phyloP scores from a whole-genome alignment of 179 eudicot genomes.

The Silene coronaria region DNA sequence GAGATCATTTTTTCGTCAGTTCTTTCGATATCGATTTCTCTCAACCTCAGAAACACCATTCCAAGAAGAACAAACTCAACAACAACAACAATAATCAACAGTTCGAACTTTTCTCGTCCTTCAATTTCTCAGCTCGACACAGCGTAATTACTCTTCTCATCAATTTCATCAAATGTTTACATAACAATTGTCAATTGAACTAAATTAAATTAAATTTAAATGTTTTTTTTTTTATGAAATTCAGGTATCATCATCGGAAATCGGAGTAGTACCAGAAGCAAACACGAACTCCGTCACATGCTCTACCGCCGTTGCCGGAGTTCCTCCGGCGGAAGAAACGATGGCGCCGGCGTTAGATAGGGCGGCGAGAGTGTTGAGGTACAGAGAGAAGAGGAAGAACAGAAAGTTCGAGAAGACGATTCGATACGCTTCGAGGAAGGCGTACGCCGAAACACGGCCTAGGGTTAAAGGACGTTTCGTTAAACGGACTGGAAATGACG shows the following conservation, averaged over 20 bases:
- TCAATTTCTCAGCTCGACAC: conserved; percentile 23
- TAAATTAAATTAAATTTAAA: neutral
- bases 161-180: neutral
- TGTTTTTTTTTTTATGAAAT: neutral
- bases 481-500: conserved; percentile 28
- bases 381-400: conserved; percentile 48
- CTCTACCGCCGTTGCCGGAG: conserved; percentile 3
- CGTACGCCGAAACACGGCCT: conserved; percentile 41
- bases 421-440: conserved; percentile 42
- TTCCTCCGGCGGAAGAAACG: neutral
- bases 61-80: conserved; percentile 12
- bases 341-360: conserved; percentile 26
- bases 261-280: conserved; percentile 40
- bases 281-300: conserved; percentile 21
- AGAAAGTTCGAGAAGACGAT: conserved; percentile 45
- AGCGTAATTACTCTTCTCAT: conserved; percentile 19
- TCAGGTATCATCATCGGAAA: conserved; percentile 40
- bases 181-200: no score
- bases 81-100: conserved; percentile 15
- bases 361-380: conserved; percentile 38
- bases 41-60: conserved; percentile 22
- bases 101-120: conserved; percentile 13
- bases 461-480: conserved; percentile 43
- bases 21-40: conserved; percentile 50
- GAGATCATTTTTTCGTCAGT: conserved; percentile 13